A percentile compares a stretch with the other conserved stretches of the same genome.
These are phyloP conservation scores for Cajanus cajan DNA, from an alignment of 306 rosid species.

Conservation along the genomic window DNA sequence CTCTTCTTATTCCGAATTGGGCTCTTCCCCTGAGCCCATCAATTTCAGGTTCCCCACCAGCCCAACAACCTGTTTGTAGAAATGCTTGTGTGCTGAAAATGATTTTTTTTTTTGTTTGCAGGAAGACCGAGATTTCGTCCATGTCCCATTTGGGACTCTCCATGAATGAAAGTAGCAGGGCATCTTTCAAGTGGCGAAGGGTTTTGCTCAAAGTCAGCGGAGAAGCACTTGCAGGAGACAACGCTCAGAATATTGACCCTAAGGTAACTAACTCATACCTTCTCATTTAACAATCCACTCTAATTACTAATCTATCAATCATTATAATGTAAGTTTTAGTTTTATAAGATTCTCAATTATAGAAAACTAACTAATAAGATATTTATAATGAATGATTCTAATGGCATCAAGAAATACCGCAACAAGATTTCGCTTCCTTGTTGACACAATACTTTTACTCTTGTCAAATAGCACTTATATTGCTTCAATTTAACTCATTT, in stretches of 20 bases:
- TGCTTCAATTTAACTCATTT: too few relatives aligned
- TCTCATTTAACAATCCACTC: too few relatives aligned
- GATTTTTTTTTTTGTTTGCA: too few relatives aligned
- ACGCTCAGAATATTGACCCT: conserved; percentile 82
- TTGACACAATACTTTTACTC: too few relatives aligned
- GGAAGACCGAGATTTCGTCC: conserved; percentile 57
- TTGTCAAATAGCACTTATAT: too few relatives aligned
- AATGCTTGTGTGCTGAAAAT: conserved; percentile 21
- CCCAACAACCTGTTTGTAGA: conserved; percentile 9
- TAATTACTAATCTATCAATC: too few relatives aligned
- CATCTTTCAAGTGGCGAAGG: conserved; percentile 76
- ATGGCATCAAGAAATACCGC: too few relatives aligned
- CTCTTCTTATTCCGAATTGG: conserved; percentile 32
- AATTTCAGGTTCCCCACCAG: conserved; percentile 20
- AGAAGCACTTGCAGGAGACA: conserved; percentile 97
- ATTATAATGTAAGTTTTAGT: too few relatives aligned
- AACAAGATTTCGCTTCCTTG: too few relatives aligned
- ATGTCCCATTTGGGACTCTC: conserved; percentile 53
- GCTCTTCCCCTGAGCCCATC: conserved; percentile 30
- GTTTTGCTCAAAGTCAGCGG: conserved; percentile 96
- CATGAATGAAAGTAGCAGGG: conserved; percentile 51
- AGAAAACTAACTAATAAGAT: too few relatives aligned
- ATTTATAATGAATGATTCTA: too few relatives aligned
- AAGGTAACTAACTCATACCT: conserved; percentile 51
- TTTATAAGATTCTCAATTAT: too few relatives aligned